Conservation (phyloP, 2,329 filamentous ascomycete species). For the Alternaria incomplexa region DNA sequence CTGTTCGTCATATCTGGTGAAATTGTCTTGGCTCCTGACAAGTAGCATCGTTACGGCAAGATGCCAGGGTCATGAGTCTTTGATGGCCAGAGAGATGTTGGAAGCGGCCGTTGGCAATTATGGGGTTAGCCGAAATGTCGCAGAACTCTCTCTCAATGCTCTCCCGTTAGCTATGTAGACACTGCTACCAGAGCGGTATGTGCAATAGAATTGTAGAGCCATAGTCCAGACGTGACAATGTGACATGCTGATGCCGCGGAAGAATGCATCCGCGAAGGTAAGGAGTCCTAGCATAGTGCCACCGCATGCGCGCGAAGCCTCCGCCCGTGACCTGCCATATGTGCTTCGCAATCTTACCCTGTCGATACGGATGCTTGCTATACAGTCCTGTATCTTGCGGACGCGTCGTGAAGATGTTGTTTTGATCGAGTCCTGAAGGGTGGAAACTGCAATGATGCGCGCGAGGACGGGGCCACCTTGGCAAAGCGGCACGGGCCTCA, state of each 20-base stretch:
- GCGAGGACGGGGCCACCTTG: not conserved
- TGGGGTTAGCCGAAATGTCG: fast-evolving
- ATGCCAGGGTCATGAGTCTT: not conserved
- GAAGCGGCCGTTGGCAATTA: too few relatives aligned
- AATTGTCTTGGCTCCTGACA: not conserved
- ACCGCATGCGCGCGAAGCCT: not conserved
- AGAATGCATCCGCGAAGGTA: not conserved
- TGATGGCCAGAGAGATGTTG: not conserved
- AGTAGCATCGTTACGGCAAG: not conserved
- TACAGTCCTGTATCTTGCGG: not conserved
- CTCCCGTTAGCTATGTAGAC: not conserved
- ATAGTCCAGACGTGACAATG: not conserved
- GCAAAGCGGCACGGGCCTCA: not conserved
- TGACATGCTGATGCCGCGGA: not conserved
- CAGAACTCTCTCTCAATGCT: not conserved
- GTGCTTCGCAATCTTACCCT: not conserved
- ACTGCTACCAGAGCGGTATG: not conserved
- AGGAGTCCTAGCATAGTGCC: not conserved
- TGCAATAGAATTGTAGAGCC: not conserved
- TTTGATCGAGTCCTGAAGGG: not conserved
- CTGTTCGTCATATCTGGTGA: not conserved
- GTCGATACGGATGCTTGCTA: not conserved
- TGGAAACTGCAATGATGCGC: not conserved
- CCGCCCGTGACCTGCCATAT: not conserved
- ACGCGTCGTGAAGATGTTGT: too few relatives aligned